These are phyloP conservation scores for Cytospora paraplurivora DNA, from an alignment of 2,329 filamentous ascomycete species.

Conservation along the genomic window DNA sequence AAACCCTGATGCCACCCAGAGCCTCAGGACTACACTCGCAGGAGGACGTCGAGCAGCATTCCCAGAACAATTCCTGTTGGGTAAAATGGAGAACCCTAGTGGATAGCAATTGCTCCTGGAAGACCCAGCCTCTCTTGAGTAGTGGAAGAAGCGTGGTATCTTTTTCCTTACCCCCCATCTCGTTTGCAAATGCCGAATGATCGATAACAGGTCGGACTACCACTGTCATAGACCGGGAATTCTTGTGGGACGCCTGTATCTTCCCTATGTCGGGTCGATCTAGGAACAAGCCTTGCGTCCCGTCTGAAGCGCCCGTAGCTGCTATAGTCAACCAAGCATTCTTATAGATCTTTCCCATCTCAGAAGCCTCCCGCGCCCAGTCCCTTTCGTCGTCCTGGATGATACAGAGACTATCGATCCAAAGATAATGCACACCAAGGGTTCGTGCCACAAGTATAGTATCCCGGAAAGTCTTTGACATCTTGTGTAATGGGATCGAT, in stretches of 20 bases:
- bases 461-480: slow-evolving; percentile 23
- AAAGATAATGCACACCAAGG: slow-evolving; percentile 28
- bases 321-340: slow-evolving; percentile 10
- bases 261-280: neutral
- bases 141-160: neutral
- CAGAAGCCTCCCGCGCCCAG: slow-evolving; percentile 18
- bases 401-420: slow-evolving; percentile 35
- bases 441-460: slow-evolving; percentile 25
- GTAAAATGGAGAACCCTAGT: slow-evolving; percentile 4
- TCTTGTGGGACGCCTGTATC: neutral
- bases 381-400: slow-evolving; percentile 29
- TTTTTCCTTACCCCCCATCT: neutral
- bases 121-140: slow-evolving; percentile 1
- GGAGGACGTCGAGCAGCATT: neutral
- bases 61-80: slow-evolving; percentile 2
- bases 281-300: neutral
- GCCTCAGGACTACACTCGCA: neutral
- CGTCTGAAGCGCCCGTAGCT: neutral
- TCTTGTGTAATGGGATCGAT: neutral
- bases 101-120: slow-evolving; percentile 7
- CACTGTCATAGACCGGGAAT: neutral
- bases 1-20: neutral
- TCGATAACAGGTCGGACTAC: neutral
- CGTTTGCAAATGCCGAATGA: neutral
- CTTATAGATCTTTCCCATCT: neutral